Percentiles rank a stretch among this genome's conserved stretches.
Evolutionary conservation across 768 basidiomycete species (phyloP).

Genomic region (Suillus tomentosus): DNA sequence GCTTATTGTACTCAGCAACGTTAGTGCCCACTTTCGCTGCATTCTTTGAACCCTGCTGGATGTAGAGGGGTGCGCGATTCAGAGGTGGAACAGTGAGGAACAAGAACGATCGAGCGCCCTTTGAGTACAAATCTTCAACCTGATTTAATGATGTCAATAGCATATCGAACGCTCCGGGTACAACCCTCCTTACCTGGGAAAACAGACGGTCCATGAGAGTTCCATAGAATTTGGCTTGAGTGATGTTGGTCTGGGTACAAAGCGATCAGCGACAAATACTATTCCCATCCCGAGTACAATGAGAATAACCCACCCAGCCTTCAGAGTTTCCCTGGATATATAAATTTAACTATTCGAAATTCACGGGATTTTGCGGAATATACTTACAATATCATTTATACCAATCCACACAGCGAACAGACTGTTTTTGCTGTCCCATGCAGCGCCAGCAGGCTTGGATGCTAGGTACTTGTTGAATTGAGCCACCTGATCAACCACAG

Average conservation of each 20-base stretch:
- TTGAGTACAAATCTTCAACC: slow-evolving; percentile 25
- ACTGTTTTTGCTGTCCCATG: slow-evolving; percentile 58
- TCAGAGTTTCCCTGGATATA: slow-evolving; percentile 11
- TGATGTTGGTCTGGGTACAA: slow-evolving; percentile 25
- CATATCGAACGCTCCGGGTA: background rate
- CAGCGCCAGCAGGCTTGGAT: slow-evolving; percentile 48
- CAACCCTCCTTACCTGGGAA: slow-evolving; percentile 24
- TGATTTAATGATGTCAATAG: slow-evolving; percentile 8
- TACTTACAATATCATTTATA: slow-evolving; percentile 60
- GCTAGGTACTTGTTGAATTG: slow-evolving; percentile 52
- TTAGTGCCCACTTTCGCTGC: slow-evolving; percentile 33
- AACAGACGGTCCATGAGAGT: slow-evolving; percentile 28
- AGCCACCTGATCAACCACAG: slow-evolving; percentile 56
- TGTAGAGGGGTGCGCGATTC: slow-evolving; percentile 57
- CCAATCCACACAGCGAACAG: slow-evolving; percentile 74
- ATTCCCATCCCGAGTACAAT: background rate
- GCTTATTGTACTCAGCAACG: slow-evolving; percentile 53
- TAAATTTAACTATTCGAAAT: background rate
- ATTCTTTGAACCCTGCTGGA: slow-evolving; percentile 36
- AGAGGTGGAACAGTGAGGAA: slow-evolving; percentile 64
- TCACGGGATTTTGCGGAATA: background rate
- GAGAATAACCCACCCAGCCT: slow-evolving; percentile 21
- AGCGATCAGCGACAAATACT: background rate
- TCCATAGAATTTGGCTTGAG: slow-evolving; percentile 25
- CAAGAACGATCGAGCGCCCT: slow-evolving; percentile 61